A percentile compares a stretch with the other conserved stretches of the same genome.
These are phyloP conservation scores for Venturia asperata DNA, from an alignment of 2,329 filamentous ascomycete species.

Conservation along the genomic window DNA sequence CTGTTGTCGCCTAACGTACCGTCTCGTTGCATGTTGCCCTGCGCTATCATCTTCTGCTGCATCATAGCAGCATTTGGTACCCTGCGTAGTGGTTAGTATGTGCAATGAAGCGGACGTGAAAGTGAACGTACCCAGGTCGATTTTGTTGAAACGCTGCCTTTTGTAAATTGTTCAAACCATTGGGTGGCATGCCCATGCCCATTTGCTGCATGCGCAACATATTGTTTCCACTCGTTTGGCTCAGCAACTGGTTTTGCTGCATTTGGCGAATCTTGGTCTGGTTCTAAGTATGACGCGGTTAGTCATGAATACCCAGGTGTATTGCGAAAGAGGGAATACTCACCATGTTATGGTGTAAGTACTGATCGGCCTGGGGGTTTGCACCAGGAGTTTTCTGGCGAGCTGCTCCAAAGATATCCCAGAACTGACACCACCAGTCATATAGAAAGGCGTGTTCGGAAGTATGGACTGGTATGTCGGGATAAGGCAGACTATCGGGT, in stretches of 20 bases:
- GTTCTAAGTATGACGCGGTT: neutral
- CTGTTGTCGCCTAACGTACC: conserved; percentile 76
- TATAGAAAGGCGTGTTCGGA: conserved; percentile 79
- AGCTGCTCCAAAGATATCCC: conserved; percentile 84
- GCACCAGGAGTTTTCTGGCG: conserved; percentile 26
- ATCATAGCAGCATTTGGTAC: conserved; percentile 49
- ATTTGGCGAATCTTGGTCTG: conserved; percentile 38
- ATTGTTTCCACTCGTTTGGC: neutral
- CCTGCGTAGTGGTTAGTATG: neutral
- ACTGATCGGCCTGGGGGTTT: conserved; percentile 47
- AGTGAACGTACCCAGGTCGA: conserved; percentile 6
- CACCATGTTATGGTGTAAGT: conserved; percentile 79
- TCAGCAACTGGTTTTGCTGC: conserved; percentile 45
- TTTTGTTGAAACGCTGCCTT: conserved; percentile 45
- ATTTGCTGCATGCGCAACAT: conserved; percentile 46
- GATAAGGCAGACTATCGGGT: conserved; percentile 71
- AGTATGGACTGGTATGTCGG: conserved; percentile 58
- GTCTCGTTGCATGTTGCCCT: conserved; percentile 77
- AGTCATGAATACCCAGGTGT: neutral
- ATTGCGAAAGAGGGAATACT: conserved; percentile 24
- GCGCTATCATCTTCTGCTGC: conserved; percentile 54
- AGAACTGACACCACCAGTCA: conserved; percentile 97
- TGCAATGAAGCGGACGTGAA: conserved; percentile 29
- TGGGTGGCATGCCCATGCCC: conserved; percentile 51
- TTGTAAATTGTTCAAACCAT: conserved; percentile 48